Evolutionary conservation across 352 stramenopile species (phyloP).

Genomic region (Phytopythium mirpurense): DNA sequence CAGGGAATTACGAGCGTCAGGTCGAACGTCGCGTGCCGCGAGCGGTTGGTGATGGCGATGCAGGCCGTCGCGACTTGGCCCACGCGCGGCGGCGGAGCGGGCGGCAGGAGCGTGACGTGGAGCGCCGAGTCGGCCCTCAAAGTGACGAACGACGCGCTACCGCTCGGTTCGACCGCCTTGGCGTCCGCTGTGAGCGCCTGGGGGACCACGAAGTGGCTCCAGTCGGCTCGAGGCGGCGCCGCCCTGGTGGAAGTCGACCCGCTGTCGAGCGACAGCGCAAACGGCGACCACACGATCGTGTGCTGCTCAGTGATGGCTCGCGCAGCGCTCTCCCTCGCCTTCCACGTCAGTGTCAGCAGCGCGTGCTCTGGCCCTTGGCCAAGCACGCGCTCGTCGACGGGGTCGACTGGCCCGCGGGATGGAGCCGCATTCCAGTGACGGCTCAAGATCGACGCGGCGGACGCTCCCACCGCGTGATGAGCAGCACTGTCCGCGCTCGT

Average conservation of each 20-base stretch:
- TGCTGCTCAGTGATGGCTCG: constrained; percentile 56
- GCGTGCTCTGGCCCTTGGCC: constrained; percentile 27
- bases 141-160: constrained; percentile 22
- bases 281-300: constrained; percentile 58
- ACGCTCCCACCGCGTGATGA: too few species aligned
- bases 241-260: not conserved
- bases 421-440: not conserved
- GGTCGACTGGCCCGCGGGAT: not conserved
- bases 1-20: constrained; percentile 51
- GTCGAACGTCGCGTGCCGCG: constrained; percentile 41
- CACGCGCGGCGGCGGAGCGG: constrained; percentile 15
- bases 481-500: not conserved
- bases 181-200: constrained; percentile 3
- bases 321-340: constrained; percentile 19
- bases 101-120: constrained; percentile 31
- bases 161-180: not conserved
- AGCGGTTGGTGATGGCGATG: constrained; percentile 52
- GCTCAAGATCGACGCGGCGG: too few species aligned
- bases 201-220: not conserved
- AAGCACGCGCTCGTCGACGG: not conserved
- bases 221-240: not conserved
- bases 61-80: constrained; percentile 22
- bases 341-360: constrained; percentile 62
- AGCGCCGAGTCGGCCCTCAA: constrained; percentile 39
- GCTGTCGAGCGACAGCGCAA: not conserved